phyloP scores from a whole-genome alignment of 768 basidiomycete genomes.

The Hypsizygus marmoreus region DNA sequence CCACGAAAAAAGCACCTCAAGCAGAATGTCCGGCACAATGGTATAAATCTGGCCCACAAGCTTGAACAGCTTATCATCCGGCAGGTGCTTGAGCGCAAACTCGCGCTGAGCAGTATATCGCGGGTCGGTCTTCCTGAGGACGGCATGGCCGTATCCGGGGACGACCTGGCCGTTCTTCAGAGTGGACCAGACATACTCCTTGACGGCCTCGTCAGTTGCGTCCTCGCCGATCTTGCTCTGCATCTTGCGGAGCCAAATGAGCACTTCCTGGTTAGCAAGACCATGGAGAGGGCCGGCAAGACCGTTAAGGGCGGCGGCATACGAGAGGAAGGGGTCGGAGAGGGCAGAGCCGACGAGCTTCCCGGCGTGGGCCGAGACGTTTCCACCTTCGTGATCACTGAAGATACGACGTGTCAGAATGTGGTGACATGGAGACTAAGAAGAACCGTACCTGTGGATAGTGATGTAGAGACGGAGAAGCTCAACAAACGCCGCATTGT shows the following conservation, averaged over 20 bases:
- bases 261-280: conserved; percentile 95
- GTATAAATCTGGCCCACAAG: conserved; percentile 89
- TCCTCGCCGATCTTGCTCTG: conserved; percentile 84
- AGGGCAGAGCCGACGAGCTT: conserved; percentile 94
- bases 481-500: conserved; percentile 87
- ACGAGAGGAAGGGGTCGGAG: conserved; percentile 96
- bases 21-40: conserved; percentile 86
- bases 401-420: background rate
- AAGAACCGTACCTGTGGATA: conserved; percentile 72
- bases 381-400: conserved; percentile 97
- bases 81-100: conserved; percentile 84
- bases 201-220: conserved; percentile 84
- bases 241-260: conserved; percentile 95
- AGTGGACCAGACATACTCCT: conserved; percentile 93
- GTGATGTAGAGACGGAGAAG: conserved; percentile 95
- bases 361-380: conserved; percentile 94
- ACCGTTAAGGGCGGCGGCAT: conserved; percentile 90
- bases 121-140: conserved; percentile 88
- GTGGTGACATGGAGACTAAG: background rate
- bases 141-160: conserved; percentile 89
- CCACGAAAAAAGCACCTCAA: conserved; percentile 52
- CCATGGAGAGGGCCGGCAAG: conserved; percentile 97
- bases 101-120: conserved; percentile 90
- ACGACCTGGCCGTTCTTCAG: conserved; percentile 93
- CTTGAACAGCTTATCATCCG: conserved; percentile 89